These are phyloP conservation scores for Paraphaeosphaeria minitans DNA, from an alignment of 2,329 filamentous ascomycete genomes.

Conservation along the genomic window DNA sequence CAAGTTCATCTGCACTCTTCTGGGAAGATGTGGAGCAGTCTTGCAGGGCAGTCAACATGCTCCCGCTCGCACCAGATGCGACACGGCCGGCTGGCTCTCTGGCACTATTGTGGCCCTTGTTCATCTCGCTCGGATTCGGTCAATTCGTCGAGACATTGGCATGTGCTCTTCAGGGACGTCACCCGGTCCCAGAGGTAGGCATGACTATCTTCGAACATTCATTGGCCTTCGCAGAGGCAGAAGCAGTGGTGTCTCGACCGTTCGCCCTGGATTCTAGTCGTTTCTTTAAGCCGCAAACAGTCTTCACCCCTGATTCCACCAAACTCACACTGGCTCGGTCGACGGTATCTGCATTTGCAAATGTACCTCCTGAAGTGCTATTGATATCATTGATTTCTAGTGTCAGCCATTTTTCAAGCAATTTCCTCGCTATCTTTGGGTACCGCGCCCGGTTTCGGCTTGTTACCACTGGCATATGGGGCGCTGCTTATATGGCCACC, in stretches of 20 bases:
- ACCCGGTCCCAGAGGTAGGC: conserved; percentile 81
- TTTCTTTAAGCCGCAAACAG: conserved; percentile 46
- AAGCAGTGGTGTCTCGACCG: conserved; percentile 81
- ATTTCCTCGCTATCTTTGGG: conserved; percentile 79
- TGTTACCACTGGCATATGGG: conserved; percentile 87
- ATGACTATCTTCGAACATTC: conserved; percentile 98
- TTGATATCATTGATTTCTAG: conserved; percentile 86
- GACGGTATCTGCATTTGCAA: conserved; percentile 77
- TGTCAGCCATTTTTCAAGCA: conserved; percentile 86
- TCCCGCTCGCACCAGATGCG: conserved; percentile 56
- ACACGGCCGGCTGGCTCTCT: conserved; percentile 75
- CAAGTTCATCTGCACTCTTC: conserved; percentile 74
- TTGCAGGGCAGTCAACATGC: conserved; percentile 77
- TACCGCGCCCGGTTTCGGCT: conserved; percentile 81
- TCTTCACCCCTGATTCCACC: conserved; percentile 52
- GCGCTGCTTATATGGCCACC: conserved; percentile 83
- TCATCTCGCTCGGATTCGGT: conserved; percentile 70
- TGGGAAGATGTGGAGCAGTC: conserved; percentile 76
- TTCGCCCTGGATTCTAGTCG: conserved; percentile 72
- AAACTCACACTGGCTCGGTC: conserved; percentile 52
- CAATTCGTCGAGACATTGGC: conserved; percentile 89
- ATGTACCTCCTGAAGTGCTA: conserved; percentile 87
- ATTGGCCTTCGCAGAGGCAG: conserved; percentile 92
- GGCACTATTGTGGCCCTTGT: conserved; percentile 75
- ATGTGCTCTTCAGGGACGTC: conserved; percentile 83